Percentiles rank a stretch among this genome's conserved stretches.
Conservation (phyloP, 768 basidiomycete species). For the Collybia mongolica region DNA sequence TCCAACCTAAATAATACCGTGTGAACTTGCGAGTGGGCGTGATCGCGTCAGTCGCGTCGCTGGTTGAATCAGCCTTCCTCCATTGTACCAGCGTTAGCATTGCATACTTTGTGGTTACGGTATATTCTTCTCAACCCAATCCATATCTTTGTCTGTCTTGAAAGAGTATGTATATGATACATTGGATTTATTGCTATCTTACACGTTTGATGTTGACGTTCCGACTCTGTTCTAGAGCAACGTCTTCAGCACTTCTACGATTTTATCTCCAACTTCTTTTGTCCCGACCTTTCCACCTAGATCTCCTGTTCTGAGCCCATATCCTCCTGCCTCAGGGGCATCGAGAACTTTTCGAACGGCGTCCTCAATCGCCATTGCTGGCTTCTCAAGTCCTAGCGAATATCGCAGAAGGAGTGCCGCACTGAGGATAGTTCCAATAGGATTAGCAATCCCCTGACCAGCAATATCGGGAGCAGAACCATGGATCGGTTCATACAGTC, state of each 20-base stretch:
- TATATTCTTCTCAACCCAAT: no score
- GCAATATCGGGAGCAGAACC: slow-evolving; percentile 95
- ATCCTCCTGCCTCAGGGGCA: slow-evolving; percentile 61
- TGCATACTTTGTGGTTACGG: no score
- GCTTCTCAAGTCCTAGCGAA: slow-evolving; percentile 84
- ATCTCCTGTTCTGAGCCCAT: slow-evolving; percentile 82
- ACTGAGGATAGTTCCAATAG: slow-evolving; percentile 92
- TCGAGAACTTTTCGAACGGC: slow-evolving; percentile 94
- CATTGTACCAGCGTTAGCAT: no score
- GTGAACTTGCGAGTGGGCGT: no score
- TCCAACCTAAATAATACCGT: no score
- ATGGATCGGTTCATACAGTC: slow-evolving; percentile 97
- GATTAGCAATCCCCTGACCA: slow-evolving; percentile 92
- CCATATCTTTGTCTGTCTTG: no score
- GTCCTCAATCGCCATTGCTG: slow-evolving; percentile 82
- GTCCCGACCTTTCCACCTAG: slow-evolving; percentile 80
- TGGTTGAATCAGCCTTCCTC: no score
- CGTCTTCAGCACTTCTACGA: slow-evolving; percentile 69
- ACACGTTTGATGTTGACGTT: slow-evolving; percentile 4
- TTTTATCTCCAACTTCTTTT: slow-evolving; percentile 77
- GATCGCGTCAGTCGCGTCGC: no score
- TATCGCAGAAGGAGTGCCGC: slow-evolving; percentile 93
- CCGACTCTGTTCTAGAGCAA: slow-evolving; percentile 38
- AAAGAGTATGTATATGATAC: no score
- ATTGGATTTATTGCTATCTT: neutral